Evolutionary conservation across 176 grass and related monocot species (phyloP).

Genomic region (Aegilops speltoides): DNA sequence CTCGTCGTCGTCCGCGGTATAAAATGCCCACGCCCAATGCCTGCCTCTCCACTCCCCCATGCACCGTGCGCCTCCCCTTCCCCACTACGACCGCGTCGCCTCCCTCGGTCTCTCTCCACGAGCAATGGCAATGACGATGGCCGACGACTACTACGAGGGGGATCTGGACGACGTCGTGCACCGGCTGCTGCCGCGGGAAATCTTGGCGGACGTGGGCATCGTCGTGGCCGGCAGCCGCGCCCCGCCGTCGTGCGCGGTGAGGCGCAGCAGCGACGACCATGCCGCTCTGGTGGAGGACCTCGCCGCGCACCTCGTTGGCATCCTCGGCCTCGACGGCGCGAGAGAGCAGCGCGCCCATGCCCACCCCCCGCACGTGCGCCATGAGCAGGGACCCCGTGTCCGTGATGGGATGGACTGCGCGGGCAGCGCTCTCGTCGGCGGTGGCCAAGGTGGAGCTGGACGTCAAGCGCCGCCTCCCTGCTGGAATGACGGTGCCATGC

Average conservation of each 20-base stretch:
- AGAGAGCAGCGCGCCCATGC: not conserved
- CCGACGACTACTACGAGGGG: not conserved
- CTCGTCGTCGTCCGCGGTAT: not conserved
- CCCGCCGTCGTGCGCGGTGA: not conserved
- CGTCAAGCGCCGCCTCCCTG: not conserved
- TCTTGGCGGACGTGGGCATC: conserved; percentile 25
- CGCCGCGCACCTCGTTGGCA: conserved; percentile 14
- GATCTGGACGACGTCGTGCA: conserved; percentile 11
- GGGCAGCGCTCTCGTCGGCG: not conserved
- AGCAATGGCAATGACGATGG: conserved; percentile 15
- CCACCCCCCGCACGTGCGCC: not conserved
- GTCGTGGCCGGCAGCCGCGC: not conserved
- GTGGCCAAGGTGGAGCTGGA: not conserved
- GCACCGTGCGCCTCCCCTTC: not conserved
- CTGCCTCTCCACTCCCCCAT: not conserved
- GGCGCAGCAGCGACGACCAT: not conserved
- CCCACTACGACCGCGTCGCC: not conserved
- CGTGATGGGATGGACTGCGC: not conserved
- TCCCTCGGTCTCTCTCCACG: not conserved
- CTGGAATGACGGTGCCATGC: not conserved
- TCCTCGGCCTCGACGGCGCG: conserved; percentile 23
- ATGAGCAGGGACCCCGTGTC: not conserved
- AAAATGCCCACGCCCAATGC: not conserved
- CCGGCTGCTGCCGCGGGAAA: conserved; percentile 32
- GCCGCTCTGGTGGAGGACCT: conserved; percentile 24